These are phyloP conservation scores for Pezicula radicicola DNA, from an alignment of 2,329 filamentous ascomycete species.

Conservation along the genomic window DNA sequence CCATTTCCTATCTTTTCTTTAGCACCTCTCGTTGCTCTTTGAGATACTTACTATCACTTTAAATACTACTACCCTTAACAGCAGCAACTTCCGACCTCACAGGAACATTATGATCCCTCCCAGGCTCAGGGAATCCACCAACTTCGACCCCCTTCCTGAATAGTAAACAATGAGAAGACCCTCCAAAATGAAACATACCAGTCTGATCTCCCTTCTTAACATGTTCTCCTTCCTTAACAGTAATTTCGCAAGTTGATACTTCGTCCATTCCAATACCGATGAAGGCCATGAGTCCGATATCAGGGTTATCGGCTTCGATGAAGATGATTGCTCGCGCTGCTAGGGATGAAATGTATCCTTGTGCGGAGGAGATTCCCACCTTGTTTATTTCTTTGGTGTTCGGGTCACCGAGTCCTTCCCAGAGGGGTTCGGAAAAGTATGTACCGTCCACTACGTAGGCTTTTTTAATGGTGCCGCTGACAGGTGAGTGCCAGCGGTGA, in stretches of 20 bases:
- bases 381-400: conserved; percentile 31
- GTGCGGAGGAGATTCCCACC: conserved; percentile 45
- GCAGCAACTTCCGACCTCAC: neutral
- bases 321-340: conserved; percentile 69
- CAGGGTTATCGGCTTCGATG: conserved; percentile 65
- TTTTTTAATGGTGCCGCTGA: conserved; percentile 57
- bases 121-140: neutral
- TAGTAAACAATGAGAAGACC: conserved; percentile 65
- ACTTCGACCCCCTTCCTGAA: conserved; percentile 49
- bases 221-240: conserved; percentile 61
- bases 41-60: no score
- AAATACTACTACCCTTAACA: neutral
- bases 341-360: conserved; percentile 65
- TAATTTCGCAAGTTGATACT: conserved; percentile 71
- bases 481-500: conserved; percentile 71
- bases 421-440: conserved; percentile 61
- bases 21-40: no score
- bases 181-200: conserved; percentile 82
- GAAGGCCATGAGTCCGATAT: conserved; percentile 67
- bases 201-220: conserved; percentile 68
- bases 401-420: conserved; percentile 23
- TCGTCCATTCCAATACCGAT: conserved; percentile 75
- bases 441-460: conserved; percentile 60
- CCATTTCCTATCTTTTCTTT: no score
- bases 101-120: neutral